phyloP scores from a whole-genome alignment of 129 eudicot species.

The Flaveria trinervia region DNA sequence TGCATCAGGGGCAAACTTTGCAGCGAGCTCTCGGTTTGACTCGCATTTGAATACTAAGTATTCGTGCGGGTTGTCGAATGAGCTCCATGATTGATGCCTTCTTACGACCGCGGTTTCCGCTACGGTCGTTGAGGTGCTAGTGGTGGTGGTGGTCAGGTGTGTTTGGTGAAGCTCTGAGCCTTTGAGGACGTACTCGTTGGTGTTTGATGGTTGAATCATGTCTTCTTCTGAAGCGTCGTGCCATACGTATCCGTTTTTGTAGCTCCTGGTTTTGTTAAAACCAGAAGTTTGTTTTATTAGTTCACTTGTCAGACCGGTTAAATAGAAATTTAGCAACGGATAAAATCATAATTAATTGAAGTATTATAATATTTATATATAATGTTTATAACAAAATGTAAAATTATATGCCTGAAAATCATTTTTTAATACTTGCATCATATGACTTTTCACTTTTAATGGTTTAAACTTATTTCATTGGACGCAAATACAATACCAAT shows the following conservation, averaged over 20 bases:
- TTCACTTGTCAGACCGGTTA: too few species aligned
- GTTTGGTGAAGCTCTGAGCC: conserved; percentile 49
- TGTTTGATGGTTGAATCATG: conserved; percentile 45
- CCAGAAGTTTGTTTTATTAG: too few species aligned
- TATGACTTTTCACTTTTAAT: too few species aligned
- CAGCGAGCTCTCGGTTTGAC: conserved; percentile 45
- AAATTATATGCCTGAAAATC: too few species aligned
- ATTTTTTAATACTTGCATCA: too few species aligned
- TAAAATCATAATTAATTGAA: background rate
- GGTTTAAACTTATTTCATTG: too few species aligned
- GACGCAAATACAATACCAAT: too few species aligned
- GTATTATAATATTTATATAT: too few species aligned
- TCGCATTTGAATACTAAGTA: conserved; percentile 40
- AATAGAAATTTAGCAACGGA: background rate
- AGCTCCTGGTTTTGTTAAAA: conserved; percentile 42
- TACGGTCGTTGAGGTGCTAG: background rate
- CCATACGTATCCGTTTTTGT: conserved; percentile 64
- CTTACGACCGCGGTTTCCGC: conserved; percentile 5
- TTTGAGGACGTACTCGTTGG: conserved; percentile 51
- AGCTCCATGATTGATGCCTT: conserved; percentile 50
- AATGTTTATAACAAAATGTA: too few species aligned
- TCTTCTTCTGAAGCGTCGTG: conserved; percentile 51
- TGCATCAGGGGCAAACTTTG: conserved; percentile 26
- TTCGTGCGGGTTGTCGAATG: conserved; percentile 47
- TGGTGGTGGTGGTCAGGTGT: background rate